Percentiles rank a stretch among this genome's conserved stretches.
Evolutionary conservation across 2,329 filamentous ascomycete genomes (phyloP).

Genomic region (Colletotrichum shisoi): DNA sequence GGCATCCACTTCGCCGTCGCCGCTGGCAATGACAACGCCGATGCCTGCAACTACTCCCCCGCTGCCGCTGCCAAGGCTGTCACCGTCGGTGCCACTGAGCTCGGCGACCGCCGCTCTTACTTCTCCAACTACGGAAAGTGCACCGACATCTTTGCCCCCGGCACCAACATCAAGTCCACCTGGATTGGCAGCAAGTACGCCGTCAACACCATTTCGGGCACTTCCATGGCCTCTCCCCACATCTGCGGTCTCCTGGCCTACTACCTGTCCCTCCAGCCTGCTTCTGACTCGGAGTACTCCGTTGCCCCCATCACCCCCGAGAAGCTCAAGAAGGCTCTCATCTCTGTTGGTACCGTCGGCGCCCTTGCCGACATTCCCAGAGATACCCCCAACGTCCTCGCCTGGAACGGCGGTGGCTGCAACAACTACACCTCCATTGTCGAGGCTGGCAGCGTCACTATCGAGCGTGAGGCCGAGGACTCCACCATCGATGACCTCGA

Average conservation of each 20-base stretch:
- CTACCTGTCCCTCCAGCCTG: constrained; percentile 94
- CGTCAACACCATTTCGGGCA: constrained; percentile 98
- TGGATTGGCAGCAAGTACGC: constrained; percentile 98
- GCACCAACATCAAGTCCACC: constrained; percentile 95
- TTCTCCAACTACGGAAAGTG: constrained; percentile 99
- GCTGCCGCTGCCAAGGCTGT: constrained; percentile 90
- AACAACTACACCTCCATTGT: constrained; percentile 90
- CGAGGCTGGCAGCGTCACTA: constrained; percentile 74
- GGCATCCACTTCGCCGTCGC: constrained; percentile 98
- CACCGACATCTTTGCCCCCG: constrained; percentile 98
- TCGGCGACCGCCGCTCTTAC: constrained; percentile 95
- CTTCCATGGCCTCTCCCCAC: constrained; percentile 98
- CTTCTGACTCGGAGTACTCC: constrained; percentile 87
- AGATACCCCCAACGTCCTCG: constrained; percentile 91
- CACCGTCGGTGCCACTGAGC: constrained; percentile 93
- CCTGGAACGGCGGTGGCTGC: constrained; percentile 97
- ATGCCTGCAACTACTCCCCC: constrained; percentile 99
- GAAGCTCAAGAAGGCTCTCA: constrained; percentile 89
- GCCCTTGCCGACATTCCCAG: constrained; percentile 82
- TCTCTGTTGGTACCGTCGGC: constrained; percentile 81
- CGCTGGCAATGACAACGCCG: constrained; percentile 97
- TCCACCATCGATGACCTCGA: constrained; percentile 66
- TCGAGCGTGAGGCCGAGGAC: constrained; percentile 56
- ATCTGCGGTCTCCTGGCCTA: constrained; percentile 96
- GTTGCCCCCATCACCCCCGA: constrained; percentile 89